Conservation (phyloP, 139 green algal genomes). For the Auxenochlorella protothecoides region DNA sequence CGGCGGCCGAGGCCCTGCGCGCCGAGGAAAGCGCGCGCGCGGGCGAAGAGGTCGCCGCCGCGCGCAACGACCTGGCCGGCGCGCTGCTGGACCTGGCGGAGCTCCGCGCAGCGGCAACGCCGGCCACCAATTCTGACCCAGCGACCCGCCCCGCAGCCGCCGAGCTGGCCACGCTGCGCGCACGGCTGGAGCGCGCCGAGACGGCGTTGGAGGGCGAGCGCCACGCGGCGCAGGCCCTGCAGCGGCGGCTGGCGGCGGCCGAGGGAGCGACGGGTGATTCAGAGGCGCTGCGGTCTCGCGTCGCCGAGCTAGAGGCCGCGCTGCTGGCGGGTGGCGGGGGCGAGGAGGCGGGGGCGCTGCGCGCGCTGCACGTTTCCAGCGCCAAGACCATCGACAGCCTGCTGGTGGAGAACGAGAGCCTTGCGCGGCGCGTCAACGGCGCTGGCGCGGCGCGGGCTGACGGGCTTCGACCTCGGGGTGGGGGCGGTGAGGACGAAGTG, state of each 20-base stretch:
- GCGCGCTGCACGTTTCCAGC: neutral
- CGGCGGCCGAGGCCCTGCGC: neutral
- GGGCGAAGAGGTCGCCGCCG: slow-evolving; percentile 1
- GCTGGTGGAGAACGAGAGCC: neutral
- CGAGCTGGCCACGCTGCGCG: slow-evolving; percentile 2
- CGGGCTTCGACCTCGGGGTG: too few relatives aligned
- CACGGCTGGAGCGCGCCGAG: slow-evolving; percentile 35
- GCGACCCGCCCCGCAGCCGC: too few relatives aligned
- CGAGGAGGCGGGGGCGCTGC: too few relatives aligned
- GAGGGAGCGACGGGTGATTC: neutral
- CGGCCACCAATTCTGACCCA: neutral
- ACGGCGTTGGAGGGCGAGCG: slow-evolving; percentile 33
- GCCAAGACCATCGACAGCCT: neutral
- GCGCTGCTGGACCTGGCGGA: neutral
- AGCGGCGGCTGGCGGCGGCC: slow-evolving; percentile 26
- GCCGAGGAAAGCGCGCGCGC: slow-evolving; percentile 1
- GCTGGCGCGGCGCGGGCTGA: too few relatives aligned
- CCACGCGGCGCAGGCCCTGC: slow-evolving; percentile 20
- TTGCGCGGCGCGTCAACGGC: too few relatives aligned
- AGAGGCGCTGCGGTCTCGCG: too few relatives aligned
- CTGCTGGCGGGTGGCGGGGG: too few relatives aligned
- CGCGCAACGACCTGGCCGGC: slow-evolving; percentile 9
- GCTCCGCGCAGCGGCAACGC: slow-evolving; percentile 9
- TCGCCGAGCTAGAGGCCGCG: too few relatives aligned
- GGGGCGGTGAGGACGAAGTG: too few relatives aligned